Evolutionary conservation across 73 alveolate species (phyloP).

Genomic region (Paramecium caudatum): DNA sequence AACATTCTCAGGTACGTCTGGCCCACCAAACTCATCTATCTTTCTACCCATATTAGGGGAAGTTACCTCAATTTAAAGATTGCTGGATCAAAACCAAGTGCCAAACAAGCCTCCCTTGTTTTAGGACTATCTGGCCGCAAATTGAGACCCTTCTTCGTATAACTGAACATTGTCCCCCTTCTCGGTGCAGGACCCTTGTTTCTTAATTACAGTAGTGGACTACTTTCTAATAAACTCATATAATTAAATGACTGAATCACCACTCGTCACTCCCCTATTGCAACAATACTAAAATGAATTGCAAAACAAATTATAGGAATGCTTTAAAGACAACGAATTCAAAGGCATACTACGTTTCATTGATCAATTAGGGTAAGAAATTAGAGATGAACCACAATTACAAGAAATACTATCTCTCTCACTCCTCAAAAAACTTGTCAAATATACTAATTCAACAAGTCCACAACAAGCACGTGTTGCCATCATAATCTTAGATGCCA

Average conservation of each 20-base stretch:
- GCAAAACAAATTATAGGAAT: neutral
- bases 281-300: slow-evolving; percentile 36
- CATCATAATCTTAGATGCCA: neutral
- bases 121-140: slow-evolving; percentile 45
- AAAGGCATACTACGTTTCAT: slow-evolving; percentile 7
- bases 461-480: neutral
- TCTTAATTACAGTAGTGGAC: slow-evolving; percentile 8
- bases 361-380: slow-evolving; percentile 18
- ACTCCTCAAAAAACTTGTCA: neutral
- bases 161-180: slow-evolving; percentile 17
- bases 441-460: neutral
- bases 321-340: slow-evolving; percentile 16
- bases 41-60: neutral
- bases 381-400: slow-evolving; percentile 32
- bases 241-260: slow-evolving; percentile 41
- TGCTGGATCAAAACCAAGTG: slow-evolving; percentile 36
- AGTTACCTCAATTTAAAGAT: neutral
- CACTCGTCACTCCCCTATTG: slow-evolving; percentile 28
- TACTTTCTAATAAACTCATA: slow-evolving; percentile 8
- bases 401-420: neutral
- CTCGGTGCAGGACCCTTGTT: slow-evolving; percentile 1
- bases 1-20: neutral
- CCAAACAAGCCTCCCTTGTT: slow-evolving; percentile 65
- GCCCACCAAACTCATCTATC: slow-evolving; percentile 39
- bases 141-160: neutral